A percentile compares a stretch with the other conserved stretches of the same genome.
These are phyloP conservation scores for Fraxinus platypoda DNA, from an alignment of 305 asterid species.

Conservation along the genomic window DNA sequence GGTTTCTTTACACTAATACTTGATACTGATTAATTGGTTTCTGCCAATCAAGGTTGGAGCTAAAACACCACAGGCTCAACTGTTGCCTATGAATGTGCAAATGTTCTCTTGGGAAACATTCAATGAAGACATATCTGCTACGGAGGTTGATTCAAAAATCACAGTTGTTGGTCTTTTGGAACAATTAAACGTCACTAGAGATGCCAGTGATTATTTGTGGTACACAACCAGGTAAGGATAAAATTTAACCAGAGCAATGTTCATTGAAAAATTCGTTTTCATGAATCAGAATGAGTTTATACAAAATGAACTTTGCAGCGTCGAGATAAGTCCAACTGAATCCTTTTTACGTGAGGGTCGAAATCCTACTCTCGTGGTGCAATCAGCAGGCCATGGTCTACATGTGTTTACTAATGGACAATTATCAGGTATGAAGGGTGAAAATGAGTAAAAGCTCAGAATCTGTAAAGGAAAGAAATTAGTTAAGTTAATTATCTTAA, in stretches of 20 bases:
- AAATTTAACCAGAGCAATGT: not conserved
- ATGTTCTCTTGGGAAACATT: slow-evolving; percentile 72
- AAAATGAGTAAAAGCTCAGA: not conserved
- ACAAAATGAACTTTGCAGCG: slow-evolving; percentile 40
- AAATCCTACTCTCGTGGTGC: slow-evolving; percentile 56
- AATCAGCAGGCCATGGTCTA: slow-evolving; percentile 79
- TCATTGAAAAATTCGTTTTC: not conserved
- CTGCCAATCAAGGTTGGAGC: slow-evolving; percentile 48
- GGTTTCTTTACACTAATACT: not conserved
- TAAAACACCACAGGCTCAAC: slow-evolving; percentile 43
- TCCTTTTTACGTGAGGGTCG: slow-evolving; percentile 63
- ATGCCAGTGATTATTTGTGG: slow-evolving; percentile 90
- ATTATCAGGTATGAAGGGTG: slow-evolving; percentile 43
- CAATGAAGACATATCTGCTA: slow-evolving; percentile 59
- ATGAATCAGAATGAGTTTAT: not conserved
- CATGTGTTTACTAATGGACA: slow-evolving; percentile 79
- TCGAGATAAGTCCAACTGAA: slow-evolving; percentile 62
- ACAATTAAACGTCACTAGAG: slow-evolving; percentile 89
- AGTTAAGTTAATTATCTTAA: not conserved
- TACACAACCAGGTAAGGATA: slow-evolving; percentile 72
- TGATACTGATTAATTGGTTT: slow-evolving; percentile 7
- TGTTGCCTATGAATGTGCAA: slow-evolving; percentile 53
- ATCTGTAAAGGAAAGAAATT: not conserved
- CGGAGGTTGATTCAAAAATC: slow-evolving; percentile 55
- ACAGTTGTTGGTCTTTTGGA: slow-evolving; percentile 73